phyloP scores from a whole-genome alignment of 371 early-diverging fungal species.

The Sporodiniella umbellata region DNA sequence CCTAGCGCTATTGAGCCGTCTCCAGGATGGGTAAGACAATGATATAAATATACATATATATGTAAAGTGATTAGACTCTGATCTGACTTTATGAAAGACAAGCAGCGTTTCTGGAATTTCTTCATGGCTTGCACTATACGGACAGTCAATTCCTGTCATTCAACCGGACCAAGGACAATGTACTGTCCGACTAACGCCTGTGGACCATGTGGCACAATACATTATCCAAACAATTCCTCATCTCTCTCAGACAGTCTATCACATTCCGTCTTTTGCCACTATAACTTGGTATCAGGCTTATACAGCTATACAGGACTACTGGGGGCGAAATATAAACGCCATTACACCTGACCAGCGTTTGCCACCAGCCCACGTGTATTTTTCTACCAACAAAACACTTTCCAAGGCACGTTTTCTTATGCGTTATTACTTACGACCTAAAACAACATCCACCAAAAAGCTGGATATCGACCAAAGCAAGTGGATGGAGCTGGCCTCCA shows the following conservation, averaged over 20 bases:
- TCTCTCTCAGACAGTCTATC: constrained; percentile 14
- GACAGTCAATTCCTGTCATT: constrained; percentile 19
- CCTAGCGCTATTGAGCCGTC: constrained; percentile 40
- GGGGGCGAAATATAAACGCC: constrained; percentile 18
- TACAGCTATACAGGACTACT: constrained; percentile 23
- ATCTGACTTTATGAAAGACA: no score
- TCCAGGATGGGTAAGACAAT: constrained; percentile 45
- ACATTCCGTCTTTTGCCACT: constrained; percentile 9
- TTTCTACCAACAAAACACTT: constrained; percentile 16
- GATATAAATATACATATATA: neutral
- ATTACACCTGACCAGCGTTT: constrained; percentile 8
- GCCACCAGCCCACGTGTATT: constrained; percentile 15
- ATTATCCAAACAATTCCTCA: constrained; percentile 18
- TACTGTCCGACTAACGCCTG: constrained; percentile 32
- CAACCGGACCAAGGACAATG: constrained; percentile 23
- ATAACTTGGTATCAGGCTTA: constrained; percentile 24
- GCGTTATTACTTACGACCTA: constrained; percentile 24
- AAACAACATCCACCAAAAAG: neutral
- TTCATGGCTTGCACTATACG: constrained; percentile 22
- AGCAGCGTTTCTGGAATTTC: constrained; percentile 45
- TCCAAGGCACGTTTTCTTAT: constrained; percentile 26
- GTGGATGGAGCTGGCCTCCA: constrained; percentile 30
- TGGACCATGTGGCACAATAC: constrained; percentile 28
- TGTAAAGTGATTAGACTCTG: constrained; percentile 6
- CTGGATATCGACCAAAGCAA: constrained; percentile 14